Base-by-base conservation (phyloP, 345 rosid species). In the Rhodamnia rubescens region DNA sequence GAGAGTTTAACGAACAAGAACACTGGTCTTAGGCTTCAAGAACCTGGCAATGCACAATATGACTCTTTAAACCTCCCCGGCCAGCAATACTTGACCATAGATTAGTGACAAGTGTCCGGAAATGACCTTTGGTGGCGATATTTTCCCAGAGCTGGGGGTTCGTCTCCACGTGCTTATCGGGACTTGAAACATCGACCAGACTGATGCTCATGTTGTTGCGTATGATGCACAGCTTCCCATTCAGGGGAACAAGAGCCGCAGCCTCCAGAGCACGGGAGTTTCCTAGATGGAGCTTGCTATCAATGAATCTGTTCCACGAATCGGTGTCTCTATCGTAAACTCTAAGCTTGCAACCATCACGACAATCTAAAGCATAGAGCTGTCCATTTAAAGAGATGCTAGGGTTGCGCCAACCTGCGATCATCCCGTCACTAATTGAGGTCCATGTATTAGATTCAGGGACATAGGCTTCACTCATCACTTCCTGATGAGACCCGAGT, bases 141-240 rank as follows among this genome's bases (percentile, higher is more conserved):
- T 95, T 97, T 85, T 97, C 99, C 99, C 99, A 97, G 5, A 95
- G 64, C 11, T 90, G 91, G 54, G 98, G 97, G 78, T 93, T 94
- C 84, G 88, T 94, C 87, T 92, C 95, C 49, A 88, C 89, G 13
- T 85, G 90, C 87, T 91, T 94, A 81, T 94, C 93, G 8, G 96
- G 95, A 89, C 93, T 90, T 69, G 97, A 89, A 52, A 97, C 97
- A 90, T 95, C 97, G 81, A 97, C 99, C 27, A 97, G 87, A 87
- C 99, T 97, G 88, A 97, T 90, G 90, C 98, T 95, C 99, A 95
- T 93, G 93, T 95, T 97, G 90, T 97, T 97, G 57, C 99, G 90
- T 54, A 95, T 93, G 55, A 97, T 94, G 92, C 99, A 97, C 84
- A 97, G 97, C 90, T 92, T 97, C 64, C 95, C 92, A 53, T 92